Evolutionary conservation across 2,329 filamentous ascomycete species (phyloP), one percentile per base, ranked within the genome.

Genomic region (Xylariaceae sp.): DNA sequence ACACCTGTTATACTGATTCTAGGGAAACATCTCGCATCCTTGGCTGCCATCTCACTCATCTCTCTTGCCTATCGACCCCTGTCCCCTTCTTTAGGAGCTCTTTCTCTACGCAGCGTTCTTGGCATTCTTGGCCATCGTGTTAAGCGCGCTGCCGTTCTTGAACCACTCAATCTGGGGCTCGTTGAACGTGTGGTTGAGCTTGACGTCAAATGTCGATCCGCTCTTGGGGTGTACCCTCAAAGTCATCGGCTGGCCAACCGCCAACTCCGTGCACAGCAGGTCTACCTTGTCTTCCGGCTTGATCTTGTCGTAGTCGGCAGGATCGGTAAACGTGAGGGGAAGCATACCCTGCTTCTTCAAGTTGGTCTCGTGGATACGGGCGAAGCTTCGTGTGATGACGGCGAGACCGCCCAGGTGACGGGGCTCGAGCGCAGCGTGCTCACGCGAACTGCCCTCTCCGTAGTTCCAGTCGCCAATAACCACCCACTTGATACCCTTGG

Each of bases 341-440:
- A 98, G 87, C 92, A 98, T 96, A 74, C 93, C 93, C 83, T 98
- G 93, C 86, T 98, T 98, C 88, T 98, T 98, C 77, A 98, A 75
- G 83, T 98, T 98, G 78, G 93, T 98, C 81, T 98, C 93, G 81
- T 98, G 93, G 67, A 98, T 98, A 86, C 93, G 93, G 64, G 93
- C 93, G 68, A 98, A 98, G 55, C 82, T 88, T 67, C 89, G 86
- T 66, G 86, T 91, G 68, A 98, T 94, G 77, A 98, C 95, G 64
- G 92, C 93, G 64, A 96, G 82, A 71, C 92, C 93, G 65, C 93
- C 93, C 56, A 98, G 85, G 77, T 97, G 92, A 68, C 93, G 85
- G 67, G 93, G 93, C 79, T 98, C 92, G 52, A 98, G 83, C 71
- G 93, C 93, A 60, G 93, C 93, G 70, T 98, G 93, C 79, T 98